Conservation (phyloP, 2,329 filamentous ascomycete species). For the Botryotinia convoluta region DNA sequence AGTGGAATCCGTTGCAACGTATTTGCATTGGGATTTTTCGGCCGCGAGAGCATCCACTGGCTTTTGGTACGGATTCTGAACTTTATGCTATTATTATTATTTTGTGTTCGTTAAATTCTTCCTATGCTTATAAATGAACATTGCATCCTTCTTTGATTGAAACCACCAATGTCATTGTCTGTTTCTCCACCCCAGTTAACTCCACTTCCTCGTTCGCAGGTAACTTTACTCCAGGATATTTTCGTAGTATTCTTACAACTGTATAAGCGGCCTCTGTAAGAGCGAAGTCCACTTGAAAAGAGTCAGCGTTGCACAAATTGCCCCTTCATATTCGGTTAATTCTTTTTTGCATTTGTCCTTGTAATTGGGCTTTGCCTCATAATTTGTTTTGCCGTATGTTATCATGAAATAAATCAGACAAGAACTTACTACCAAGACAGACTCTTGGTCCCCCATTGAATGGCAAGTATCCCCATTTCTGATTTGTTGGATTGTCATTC, state of each 20-base stretch:
- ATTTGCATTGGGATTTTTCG: too few relatives aligned
- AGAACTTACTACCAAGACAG: not conserved
- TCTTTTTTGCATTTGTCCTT: too few relatives aligned
- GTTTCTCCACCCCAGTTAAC: not conserved
- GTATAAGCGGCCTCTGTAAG: slow-evolving; percentile 2
- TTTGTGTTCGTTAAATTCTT: not conserved
- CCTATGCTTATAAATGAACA: not conserved
- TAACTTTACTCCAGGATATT: not conserved
- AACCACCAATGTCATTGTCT: slow-evolving; percentile 3
- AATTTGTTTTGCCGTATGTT: too few relatives aligned
- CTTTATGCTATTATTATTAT: too few relatives aligned
- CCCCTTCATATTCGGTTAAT: too few relatives aligned
- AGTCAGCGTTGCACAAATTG: not conserved
- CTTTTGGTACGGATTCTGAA: too few relatives aligned
- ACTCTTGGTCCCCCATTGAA: not conserved
- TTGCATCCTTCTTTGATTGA: slow-evolving; percentile 3
- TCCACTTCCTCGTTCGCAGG: not conserved
- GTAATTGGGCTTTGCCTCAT: too few relatives aligned
- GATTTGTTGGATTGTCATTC: not conserved
- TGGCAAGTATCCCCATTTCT: not conserved
- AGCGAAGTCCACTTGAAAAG: slow-evolving; percentile 1
- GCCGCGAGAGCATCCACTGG: too few relatives aligned
- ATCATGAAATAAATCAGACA: too few relatives aligned
- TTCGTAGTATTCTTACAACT: not conserved
- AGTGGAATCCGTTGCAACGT: too few relatives aligned